Conservation (phyloP, 225 moss, liverwort and hornwort genomes). For the Takakia lepidozioides region DNA sequence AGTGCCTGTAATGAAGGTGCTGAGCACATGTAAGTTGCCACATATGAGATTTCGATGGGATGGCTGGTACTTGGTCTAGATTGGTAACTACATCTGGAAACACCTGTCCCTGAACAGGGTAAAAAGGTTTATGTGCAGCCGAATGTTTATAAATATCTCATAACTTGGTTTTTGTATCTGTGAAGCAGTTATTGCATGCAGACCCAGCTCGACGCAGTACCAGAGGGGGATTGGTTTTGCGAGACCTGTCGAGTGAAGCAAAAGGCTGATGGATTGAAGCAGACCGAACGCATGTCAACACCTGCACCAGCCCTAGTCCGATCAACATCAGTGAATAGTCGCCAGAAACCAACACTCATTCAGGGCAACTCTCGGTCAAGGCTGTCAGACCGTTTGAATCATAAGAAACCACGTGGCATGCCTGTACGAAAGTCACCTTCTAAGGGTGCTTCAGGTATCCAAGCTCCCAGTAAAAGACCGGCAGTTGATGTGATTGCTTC, state of each 20-base stretch:
- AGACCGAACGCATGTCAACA: slow-evolving; percentile 22
- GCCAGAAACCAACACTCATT: slow-evolving; percentile 37
- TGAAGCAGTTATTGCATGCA: slow-evolving; percentile 89
- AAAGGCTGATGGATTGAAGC: slow-evolving; percentile 39
- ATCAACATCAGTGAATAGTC: slow-evolving; percentile 35
- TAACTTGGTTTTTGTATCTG: too few species aligned
- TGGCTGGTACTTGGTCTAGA: background rate
- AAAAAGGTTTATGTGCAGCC: too few species aligned
- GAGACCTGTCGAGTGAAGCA: slow-evolving; percentile 68
- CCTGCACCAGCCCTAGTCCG: slow-evolving; percentile 28
- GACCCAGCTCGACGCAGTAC: slow-evolving; percentile 44
- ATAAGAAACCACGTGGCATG: slow-evolving; percentile 55
- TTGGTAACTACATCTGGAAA: too few species aligned
- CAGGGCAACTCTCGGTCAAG: slow-evolving; percentile 59
- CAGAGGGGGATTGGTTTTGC: slow-evolving; percentile 82
- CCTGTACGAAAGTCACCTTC: slow-evolving; percentile 59
- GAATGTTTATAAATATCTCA: too few species aligned
- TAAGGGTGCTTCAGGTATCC: slow-evolving; percentile 43
- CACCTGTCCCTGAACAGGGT: too few species aligned
- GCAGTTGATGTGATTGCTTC: slow-evolving; percentile 36
- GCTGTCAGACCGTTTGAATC: slow-evolving; percentile 60
- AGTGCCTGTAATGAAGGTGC: slow-evolving; percentile 92
- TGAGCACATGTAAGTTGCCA: slow-evolving; percentile 79
- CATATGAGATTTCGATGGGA: background rate
- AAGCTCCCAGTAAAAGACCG: slow-evolving; percentile 47